Conservation (phyloP, 2,329 filamentous ascomycete genomes). For the Aureobasidium sp. region DNA sequence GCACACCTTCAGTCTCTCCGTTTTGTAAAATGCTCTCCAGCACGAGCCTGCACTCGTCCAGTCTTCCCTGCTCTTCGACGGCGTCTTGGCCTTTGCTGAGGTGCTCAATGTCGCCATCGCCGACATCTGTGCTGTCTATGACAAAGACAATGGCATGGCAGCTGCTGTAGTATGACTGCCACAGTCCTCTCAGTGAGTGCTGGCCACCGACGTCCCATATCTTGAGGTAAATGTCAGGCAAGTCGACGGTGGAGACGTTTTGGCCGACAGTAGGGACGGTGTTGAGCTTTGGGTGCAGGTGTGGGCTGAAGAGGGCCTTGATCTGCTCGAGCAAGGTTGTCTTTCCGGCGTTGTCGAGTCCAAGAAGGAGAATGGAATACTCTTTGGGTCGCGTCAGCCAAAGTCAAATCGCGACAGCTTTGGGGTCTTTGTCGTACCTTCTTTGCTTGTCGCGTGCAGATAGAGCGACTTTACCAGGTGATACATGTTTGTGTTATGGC, state of each 20-base stretch:
- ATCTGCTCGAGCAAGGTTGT: constrained; percentile 97
- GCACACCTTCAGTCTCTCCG: constrained; percentile 83
- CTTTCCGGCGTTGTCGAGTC: constrained; percentile 96
- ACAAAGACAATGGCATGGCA: constrained; percentile 98
- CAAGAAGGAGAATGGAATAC: constrained; percentile 94
- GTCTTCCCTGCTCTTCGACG: constrained; percentile 44
- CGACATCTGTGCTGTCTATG: constrained; percentile 89
- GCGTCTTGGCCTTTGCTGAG: constrained; percentile 27
- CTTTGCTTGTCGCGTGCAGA: constrained; percentile 91
- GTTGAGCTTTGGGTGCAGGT: constrained; percentile 63
- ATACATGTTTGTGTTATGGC: constrained; percentile 59
- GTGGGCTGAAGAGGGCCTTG: constrained; percentile 69
- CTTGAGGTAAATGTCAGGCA: constrained; percentile 94
- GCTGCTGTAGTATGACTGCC: constrained; percentile 91
- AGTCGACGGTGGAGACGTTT: constrained; percentile 84
- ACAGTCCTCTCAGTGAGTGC: constrained; percentile 77
- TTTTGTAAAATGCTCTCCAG: constrained; percentile 85
- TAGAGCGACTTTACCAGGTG: constrained; percentile 94
- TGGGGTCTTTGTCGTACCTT: constrained; percentile 52
- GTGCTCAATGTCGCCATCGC: constrained; percentile 64
- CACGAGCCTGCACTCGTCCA: constrained; percentile 84
- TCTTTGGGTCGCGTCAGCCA: constrained; percentile 46
- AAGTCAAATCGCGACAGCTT: neutral
- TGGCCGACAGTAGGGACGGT: constrained; percentile 96
- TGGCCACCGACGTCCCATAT: constrained; percentile 98